Evolutionary conservation across 495 filamentous ascomycete species (phyloP).

Genomic region (Aspergillus homomorphus): DNA sequence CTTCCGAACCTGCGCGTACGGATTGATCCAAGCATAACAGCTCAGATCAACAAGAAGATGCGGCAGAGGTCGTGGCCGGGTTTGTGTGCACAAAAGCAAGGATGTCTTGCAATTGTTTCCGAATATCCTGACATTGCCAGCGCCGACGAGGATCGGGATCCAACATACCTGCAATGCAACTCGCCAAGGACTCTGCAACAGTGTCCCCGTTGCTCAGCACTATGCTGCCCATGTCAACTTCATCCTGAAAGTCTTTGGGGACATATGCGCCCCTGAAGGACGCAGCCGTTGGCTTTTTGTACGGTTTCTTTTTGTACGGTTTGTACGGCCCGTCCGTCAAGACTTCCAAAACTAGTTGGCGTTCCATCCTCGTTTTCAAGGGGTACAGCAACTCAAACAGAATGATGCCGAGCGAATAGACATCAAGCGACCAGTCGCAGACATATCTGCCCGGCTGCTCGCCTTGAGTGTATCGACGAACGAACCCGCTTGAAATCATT

Average conservation of each 20-base stretch:
- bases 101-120: constrained; percentile 23
- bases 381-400: constrained; percentile 52
- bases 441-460: constrained; percentile 21
- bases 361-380: constrained; percentile 53
- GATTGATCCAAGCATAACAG: too few species aligned
- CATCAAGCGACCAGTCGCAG: constrained; percentile 52
- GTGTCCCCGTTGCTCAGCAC: constrained; percentile 27
- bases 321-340: constrained; percentile 35
- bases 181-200: constrained; percentile 38
- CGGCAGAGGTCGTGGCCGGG: too few species aligned
- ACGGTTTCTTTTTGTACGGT: constrained; percentile 16
- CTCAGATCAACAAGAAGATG: too few species aligned
- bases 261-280: constrained; percentile 19
- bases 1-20: too few species aligned
- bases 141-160: constrained; percentile 36
- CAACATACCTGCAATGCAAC: constrained; percentile 48
- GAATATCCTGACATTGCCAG: constrained; percentile 39
- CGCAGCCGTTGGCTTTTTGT: background rate
- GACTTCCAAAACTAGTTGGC: constrained; percentile 45
- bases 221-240: constrained; percentile 34
- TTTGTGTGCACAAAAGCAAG: background rate
- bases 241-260: constrained; percentile 37
- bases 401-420: constrained; percentile 54
- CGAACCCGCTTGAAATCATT: background rate
- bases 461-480: background rate